phyloP scores from a whole-genome alignment of 345 rosid genomes.

The Corchorus capsularis region DNA sequence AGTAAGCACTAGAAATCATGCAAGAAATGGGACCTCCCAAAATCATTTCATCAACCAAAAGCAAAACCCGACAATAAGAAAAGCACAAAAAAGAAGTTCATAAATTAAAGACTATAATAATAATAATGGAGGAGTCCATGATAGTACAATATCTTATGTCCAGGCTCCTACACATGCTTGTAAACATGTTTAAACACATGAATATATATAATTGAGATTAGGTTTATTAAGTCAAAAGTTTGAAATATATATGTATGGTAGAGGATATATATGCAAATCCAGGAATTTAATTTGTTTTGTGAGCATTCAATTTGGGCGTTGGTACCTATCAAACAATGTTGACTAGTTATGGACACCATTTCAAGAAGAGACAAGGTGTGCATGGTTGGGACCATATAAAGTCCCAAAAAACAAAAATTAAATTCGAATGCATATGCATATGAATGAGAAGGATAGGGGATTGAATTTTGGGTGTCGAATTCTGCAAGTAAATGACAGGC shows the following conservation, averaged over 20 bases:
- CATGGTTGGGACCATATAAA: constrained; percentile 25
- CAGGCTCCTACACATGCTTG: background rate
- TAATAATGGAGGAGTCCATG: background rate
- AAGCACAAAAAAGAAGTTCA: background rate
- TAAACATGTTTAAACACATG: background rate
- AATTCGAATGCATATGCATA: background rate
- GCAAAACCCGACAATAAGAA: background rate
- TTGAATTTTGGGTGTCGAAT: background rate
- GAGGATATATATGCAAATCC: background rate
- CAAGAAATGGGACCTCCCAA: background rate
- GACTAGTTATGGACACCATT: constrained; percentile 10
- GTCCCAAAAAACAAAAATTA: background rate
- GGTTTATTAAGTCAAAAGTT: too few species aligned
- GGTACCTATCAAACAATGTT: constrained; percentile 9
- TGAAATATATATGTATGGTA: too few species aligned
- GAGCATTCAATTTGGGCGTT: constrained; percentile 17
- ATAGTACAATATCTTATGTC: background rate
- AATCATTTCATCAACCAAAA: background rate
- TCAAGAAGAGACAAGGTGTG: constrained; percentile 16
- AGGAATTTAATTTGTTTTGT: background rate
- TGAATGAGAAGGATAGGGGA: background rate
- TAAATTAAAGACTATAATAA: background rate
- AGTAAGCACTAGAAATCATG: background rate
- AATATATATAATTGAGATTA: background rate
- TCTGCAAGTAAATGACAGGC: constrained; percentile 6